phyloP scores from a whole-genome alignment of 257 asterid genomes.

The Avicennia marina region DNA sequence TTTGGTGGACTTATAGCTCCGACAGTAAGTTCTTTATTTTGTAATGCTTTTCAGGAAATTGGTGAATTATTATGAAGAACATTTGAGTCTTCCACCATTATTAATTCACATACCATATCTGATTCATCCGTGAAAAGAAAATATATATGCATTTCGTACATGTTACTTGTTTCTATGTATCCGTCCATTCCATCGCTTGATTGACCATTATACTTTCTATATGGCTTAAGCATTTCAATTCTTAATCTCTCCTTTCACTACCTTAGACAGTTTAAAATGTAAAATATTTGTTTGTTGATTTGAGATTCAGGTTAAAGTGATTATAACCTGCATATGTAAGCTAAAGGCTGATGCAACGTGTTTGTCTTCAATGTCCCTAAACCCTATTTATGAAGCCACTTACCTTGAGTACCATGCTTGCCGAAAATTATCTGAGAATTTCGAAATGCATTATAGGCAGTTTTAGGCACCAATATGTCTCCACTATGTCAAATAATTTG shows the following conservation, averaged over 20 bases:
- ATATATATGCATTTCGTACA: background rate
- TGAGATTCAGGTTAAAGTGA: too few species aligned
- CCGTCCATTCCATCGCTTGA: background rate
- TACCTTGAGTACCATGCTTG: background rate
- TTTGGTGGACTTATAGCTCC: constrained; percentile 98
- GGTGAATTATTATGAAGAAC: background rate
- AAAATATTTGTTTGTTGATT: too few species aligned
- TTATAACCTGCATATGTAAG: background rate
- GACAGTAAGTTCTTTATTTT: constrained; percentile 46
- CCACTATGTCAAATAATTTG: background rate
- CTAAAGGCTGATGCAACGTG: background rate
- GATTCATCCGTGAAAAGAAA: background rate
- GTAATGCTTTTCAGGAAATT: background rate
- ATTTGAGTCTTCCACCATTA: too few species aligned
- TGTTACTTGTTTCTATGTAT: too few species aligned
- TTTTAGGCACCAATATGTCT: background rate
- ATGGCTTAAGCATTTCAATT: background rate
- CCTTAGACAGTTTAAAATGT: too few species aligned
- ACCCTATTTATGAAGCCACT: background rate
- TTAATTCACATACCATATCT: too few species aligned
- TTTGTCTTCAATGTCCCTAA: background rate
- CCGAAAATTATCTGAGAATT: background rate
- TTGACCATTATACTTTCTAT: background rate
- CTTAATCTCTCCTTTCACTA: too few species aligned
- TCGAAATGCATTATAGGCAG: background rate